Percentiles rank a stretch among this genome's conserved stretches.
Evolutionary conservation across 176 grass and related monocot species (phyloP).

Genomic region (Areca catechu): DNA sequence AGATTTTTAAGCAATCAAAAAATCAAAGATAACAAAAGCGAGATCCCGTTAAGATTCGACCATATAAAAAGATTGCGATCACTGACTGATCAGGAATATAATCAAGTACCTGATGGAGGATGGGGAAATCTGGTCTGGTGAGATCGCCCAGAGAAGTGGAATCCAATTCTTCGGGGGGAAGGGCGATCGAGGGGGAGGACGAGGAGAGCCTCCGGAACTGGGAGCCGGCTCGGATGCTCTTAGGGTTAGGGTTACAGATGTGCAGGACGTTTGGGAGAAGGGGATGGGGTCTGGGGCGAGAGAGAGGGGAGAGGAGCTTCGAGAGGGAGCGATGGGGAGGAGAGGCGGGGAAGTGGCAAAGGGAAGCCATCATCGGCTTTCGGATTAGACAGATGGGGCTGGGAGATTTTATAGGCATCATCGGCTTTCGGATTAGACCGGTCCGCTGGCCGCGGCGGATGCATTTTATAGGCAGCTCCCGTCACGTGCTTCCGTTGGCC

Average conservation of each 20-base stretch:
- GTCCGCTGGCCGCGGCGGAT: no score
- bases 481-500: no score
- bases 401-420: no score
- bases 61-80: no score
- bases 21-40: no score
- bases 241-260: slow-evolving; percentile 1
- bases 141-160: slow-evolving; percentile 62
- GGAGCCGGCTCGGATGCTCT: not conserved
- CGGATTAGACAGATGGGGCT: no score
- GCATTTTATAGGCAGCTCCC: no score
- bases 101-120: slow-evolving; percentile 65
- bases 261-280: not conserved
- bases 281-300: not conserved
- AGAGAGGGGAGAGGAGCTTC: slow-evolving; percentile 34
- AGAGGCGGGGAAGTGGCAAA: slow-evolving; percentile 20
- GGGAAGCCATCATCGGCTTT: slow-evolving; percentile 10
- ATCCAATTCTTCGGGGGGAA: slow-evolving; percentile 33
- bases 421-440: not conserved
- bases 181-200: slow-evolving; percentile 24
- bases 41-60: no score
- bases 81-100: not conserved
- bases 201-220: slow-evolving; percentile 8
- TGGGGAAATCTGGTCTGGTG: slow-evolving; percentile 69
- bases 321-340: slow-evolving; percentile 11
- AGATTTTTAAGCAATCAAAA: no score